Evolutionary conservation across 2,329 filamentous ascomycete species (phyloP).

Genomic region (Orbilia ellipsospora): DNA sequence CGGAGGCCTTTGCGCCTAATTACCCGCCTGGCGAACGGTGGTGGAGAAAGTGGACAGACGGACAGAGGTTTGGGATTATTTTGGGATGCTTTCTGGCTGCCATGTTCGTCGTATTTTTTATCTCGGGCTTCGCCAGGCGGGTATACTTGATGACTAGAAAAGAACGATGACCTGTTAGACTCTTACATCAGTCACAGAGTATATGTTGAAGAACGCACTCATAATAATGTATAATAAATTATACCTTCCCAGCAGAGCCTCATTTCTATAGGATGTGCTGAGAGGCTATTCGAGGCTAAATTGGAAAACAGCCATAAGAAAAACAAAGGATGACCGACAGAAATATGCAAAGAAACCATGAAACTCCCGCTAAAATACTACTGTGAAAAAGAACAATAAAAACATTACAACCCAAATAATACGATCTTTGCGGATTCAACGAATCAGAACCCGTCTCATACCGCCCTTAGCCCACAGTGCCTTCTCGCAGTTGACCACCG

Average conservation of each 20-base stretch:
- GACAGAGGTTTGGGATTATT: slow-evolving; percentile 48
- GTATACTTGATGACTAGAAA: background rate
- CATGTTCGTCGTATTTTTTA: slow-evolving; percentile 13
- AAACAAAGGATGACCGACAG: background rate
- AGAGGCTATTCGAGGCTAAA: background rate
- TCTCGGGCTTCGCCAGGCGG: slow-evolving; percentile 9
- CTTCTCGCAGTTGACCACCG: slow-evolving; percentile 52
- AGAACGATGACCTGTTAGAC: no score
- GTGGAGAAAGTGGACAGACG: slow-evolving; percentile 45
- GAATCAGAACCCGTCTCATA: slow-evolving; percentile 44
- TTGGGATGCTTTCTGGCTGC: slow-evolving; percentile 22
- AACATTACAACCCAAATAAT: background rate
- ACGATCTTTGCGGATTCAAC: slow-evolving; percentile 7
- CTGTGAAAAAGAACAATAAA: background rate
- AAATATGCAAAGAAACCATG: slow-evolving; percentile 6
- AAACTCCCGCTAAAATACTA: slow-evolving; percentile 49
- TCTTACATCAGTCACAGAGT: no score
- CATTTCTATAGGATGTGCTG: background rate
- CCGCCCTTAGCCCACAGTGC: slow-evolving; percentile 43
- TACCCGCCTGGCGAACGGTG: slow-evolving; percentile 35
- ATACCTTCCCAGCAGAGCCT: background rate
- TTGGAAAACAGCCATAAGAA: background rate
- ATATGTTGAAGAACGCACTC: no score
- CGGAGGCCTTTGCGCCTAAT: slow-evolving; percentile 37
- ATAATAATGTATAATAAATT: slow-evolving; percentile 9